These are phyloP conservation scores for Cupressus sempervirens DNA, from an alignment of 75 land plant species.

Conservation along the genomic window DNA sequence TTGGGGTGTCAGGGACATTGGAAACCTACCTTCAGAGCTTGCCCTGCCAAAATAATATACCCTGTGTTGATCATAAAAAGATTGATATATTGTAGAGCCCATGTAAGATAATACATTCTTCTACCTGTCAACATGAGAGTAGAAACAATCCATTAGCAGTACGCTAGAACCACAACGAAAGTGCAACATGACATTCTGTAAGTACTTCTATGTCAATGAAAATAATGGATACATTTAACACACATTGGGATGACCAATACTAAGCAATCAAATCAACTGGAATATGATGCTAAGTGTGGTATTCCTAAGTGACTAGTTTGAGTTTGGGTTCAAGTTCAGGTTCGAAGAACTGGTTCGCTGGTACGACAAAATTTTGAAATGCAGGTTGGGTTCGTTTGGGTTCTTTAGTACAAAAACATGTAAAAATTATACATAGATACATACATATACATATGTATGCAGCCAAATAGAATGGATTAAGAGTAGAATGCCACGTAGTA, in stretches of 20 bases:
- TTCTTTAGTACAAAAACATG: too few relatives aligned
- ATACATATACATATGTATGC: too few relatives aligned
- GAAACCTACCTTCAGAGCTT: conserved; percentile 63
- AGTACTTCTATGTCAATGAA: not conserved
- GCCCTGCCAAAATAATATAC: conserved; percentile 69
- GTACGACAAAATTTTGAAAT: too few relatives aligned
- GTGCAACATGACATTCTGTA: not conserved
- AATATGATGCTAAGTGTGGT: too few relatives aligned
- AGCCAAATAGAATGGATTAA: too few relatives aligned
- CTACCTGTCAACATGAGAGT: conserved; percentile 42
- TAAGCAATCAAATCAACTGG: not conserved
- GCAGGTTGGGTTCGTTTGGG: too few relatives aligned
- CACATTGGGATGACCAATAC: not conserved
- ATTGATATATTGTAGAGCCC: conserved; percentile 77
- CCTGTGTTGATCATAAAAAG: conserved; percentile 75
- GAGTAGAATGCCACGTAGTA: too few relatives aligned
- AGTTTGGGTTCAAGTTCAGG: too few relatives aligned
- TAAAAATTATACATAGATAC: too few relatives aligned
- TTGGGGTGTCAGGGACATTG: not conserved
- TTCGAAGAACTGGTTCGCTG: too few relatives aligned
- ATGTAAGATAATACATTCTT: conserved; percentile 64
- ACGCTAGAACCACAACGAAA: not conserved
- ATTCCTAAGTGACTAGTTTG: too few relatives aligned
- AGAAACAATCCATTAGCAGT: not conserved
- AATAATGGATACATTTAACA: not conserved